Evolutionary conservation across 169 alveolate species (phyloP).

Genomic region (Cryptosporidium parvum): DNA sequence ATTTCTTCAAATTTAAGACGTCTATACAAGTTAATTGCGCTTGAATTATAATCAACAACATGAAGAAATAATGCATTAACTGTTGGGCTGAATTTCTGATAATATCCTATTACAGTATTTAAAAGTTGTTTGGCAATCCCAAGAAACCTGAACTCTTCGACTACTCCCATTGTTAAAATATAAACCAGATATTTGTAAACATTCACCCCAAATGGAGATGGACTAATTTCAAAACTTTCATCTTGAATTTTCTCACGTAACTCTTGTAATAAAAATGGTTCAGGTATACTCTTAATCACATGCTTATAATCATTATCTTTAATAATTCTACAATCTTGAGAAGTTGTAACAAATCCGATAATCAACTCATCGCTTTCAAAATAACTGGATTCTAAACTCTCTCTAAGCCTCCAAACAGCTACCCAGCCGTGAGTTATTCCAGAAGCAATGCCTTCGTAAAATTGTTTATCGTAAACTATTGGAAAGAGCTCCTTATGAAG

Average conservation of each 20-base stretch:
- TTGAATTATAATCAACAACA: constrained; percentile 62
- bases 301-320: constrained; percentile 65
- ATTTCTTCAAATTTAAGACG: constrained; percentile 35
- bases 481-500: constrained; percentile 69
- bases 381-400: not conserved
- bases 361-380: not conserved
- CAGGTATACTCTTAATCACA: constrained; percentile 46
- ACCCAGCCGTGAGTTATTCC: constrained; percentile 74
- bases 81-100: constrained; percentile 30
- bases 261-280: constrained; percentile 19
- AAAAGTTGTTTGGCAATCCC: constrained; percentile 66
- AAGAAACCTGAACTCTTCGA: constrained; percentile 69
- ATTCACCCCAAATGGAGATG: constrained; percentile 2
- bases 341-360: constrained; percentile 61
- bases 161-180: constrained; percentile 68
- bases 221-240: constrained; percentile 16
- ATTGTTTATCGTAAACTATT: constrained; percentile 47
- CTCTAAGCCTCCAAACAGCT: constrained; percentile 52
- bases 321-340: constrained; percentile 53
- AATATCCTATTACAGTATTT: constrained; percentile 42
- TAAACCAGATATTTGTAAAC: constrained; percentile 52
- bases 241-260: constrained; percentile 18
- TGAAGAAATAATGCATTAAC: constrained; percentile 63
- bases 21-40: constrained; percentile 47
- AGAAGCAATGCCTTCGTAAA: constrained; percentile 55